These are phyloP conservation scores for Epichloe scottii DNA, from an alignment of 2,329 filamentous ascomycete species.

Conservation along the genomic window DNA sequence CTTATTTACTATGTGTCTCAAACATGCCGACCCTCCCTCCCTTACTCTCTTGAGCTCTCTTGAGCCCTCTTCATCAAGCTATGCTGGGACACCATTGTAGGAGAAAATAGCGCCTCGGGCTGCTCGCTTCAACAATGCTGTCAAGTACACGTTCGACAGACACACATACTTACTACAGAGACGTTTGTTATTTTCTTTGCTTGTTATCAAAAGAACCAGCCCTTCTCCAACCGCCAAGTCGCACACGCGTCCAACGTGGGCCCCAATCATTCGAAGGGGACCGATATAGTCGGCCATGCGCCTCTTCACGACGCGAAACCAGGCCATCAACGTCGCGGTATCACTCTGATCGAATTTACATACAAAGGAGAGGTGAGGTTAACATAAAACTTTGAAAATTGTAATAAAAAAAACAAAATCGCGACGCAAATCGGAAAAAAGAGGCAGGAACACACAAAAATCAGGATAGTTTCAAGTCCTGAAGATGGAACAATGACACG, in stretches of 20 bases:
- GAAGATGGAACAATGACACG: not conserved
- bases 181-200: not conserved
- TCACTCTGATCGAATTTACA: conserved; percentile 7
- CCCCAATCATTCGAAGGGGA: not conserved
- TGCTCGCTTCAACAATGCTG: conserved; percentile 1
- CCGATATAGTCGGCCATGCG: not conserved
- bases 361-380: not conserved
- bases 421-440: conserved; percentile 2
- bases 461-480: not conserved
- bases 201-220: not conserved
- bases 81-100: not conserved
- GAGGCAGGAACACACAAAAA: not conserved
- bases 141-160: not conserved
- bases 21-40: not conserved
- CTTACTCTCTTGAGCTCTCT: not conserved
- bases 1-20: not conserved
- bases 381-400: conserved; percentile 1
- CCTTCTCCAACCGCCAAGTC: not conserved
- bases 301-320: not conserved
- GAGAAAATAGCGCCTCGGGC: not conserved
- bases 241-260: not conserved
- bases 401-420: not conserved
- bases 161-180: too few species aligned
- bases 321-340: conserved; percentile 3
- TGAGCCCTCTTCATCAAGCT: too few species aligned